Base-by-base conservation (phyloP, 129 eudicot species). In the Heracleum sosnowskyi region DNA sequence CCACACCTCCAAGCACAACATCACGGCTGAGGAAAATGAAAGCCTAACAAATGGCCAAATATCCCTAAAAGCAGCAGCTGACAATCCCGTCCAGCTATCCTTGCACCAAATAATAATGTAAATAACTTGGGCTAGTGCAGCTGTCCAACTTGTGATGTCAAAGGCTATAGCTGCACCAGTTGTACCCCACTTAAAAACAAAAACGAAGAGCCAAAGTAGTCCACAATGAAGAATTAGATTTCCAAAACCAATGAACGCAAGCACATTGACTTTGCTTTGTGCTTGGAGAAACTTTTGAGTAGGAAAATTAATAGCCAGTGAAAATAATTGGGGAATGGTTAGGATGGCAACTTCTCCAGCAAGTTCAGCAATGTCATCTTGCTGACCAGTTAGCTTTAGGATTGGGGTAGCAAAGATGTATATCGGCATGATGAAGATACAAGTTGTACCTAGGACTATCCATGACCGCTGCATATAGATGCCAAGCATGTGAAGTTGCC, bases 1-100 rank as follows among this genome's bases (percentile, higher is more conserved):
- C 96, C 96, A 90, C 7, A 87, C 57, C 81, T 90, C 96, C 64
- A 90, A 76, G 81, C 91, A 87, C 68, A 90, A 78, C 95, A 90
- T 90, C 36, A 90, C 84, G 46, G 91, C 91, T 0, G 91, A 90
- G 1, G 91, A 89, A 63, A 90, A 17, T 1, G 95, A 90, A 26
- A 90, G 91, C 80, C 85, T 90, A 53, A 90, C 87, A 75, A 90
- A 90, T 0, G 86, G 84, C 95, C 95, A 90, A 33, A 90, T 78
- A 13, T 90, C 96, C 13, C 63, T 70, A 29, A 90, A 86, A 1
- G 96, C 92, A 2, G 77, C 31, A 76, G 46, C 77, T 4, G 92
- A 87, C 34, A 84, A 82, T 28, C 96, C 96, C 2, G 22, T 83
- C 96, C 96, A 90, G 13, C 87, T 90, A 36, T 90, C 92, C 83